Evolutionary conservation across 2,329 filamentous ascomycete genomes (phyloP).

Genomic region (Neonectria hederae): DNA sequence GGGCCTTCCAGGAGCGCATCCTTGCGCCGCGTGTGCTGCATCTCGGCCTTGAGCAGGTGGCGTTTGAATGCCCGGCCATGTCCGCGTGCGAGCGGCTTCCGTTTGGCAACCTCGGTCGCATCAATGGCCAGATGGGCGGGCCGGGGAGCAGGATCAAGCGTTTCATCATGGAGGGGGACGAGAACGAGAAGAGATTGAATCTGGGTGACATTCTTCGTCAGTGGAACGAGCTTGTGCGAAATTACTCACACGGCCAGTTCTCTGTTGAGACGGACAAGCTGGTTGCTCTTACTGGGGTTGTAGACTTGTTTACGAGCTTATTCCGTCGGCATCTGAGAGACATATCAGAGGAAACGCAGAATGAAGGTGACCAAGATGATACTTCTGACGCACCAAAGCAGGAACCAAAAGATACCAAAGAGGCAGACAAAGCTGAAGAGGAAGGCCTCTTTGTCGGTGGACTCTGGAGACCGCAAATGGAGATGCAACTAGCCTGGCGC

Average conservation of each 20-base stretch:
- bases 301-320: not conserved
- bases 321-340: not conserved
- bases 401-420: not conserved
- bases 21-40: conserved; percentile 23
- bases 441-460: conserved; percentile 12
- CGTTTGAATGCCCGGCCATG: conserved; percentile 21
- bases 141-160: not conserved
- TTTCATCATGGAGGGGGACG: not conserved
- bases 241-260: conserved; percentile 11
- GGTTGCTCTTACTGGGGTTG: conserved; percentile 17
- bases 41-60: conserved; percentile 19
- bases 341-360: not conserved
- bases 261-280: conserved; percentile 8
- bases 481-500: conserved; percentile 26
- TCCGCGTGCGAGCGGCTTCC: conserved; percentile 21
- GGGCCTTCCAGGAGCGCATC: conserved; percentile 24
- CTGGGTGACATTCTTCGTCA: not conserved
- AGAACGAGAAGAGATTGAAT: not conserved
- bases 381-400: not conserved
- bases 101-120: not conserved
- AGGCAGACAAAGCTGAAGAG: not conserved
- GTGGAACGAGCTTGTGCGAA: conserved; percentile 21
- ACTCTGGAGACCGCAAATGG: conserved; percentile 15
- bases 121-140: not conserved
- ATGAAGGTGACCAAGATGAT: not conserved